Evolutionary conservation across 305 asterid genomes (phyloP).

Genomic region (Fraxinus angustifolia): DNA sequence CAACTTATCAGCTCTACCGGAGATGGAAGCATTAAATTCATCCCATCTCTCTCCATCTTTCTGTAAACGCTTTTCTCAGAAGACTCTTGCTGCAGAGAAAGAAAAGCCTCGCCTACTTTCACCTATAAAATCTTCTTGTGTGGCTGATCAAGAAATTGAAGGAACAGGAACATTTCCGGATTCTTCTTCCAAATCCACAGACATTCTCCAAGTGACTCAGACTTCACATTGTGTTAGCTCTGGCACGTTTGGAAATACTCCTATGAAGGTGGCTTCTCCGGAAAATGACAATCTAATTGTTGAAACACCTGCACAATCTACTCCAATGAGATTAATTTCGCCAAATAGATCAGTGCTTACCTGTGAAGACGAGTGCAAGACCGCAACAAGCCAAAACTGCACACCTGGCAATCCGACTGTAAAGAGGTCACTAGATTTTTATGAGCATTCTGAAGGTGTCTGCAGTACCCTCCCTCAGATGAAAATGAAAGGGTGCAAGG

Average conservation of each 20-base stretch:
- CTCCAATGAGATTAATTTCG: constrained; percentile 60
- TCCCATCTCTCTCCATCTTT: constrained; percentile 61
- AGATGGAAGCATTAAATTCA: constrained; percentile 34
- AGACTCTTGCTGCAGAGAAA: constrained; percentile 27
- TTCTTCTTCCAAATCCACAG: constrained; percentile 29
- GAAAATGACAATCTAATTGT: constrained; percentile 34
- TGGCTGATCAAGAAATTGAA: constrained; percentile 31
- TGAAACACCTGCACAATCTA: constrained; percentile 63
- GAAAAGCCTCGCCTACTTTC: constrained; percentile 38
- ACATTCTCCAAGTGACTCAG: constrained; percentile 15
- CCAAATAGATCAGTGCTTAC: constrained; percentile 55
- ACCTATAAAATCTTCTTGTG: constrained; percentile 30
- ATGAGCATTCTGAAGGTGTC: constrained; percentile 18
- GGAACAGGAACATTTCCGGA: constrained; percentile 22
- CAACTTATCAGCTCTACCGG: constrained; percentile 30
- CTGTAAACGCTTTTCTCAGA: constrained; percentile 36
- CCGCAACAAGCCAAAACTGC: constrained; percentile 34
- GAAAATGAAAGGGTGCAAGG: constrained; percentile 15
- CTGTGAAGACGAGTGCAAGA: constrained; percentile 56
- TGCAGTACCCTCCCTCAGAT: constrained; percentile 5
- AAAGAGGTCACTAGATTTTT: constrained; percentile 65
- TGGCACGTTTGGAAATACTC: constrained; percentile 44
- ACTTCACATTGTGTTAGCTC: constrained; percentile 18
- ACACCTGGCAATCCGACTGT: constrained; percentile 45
- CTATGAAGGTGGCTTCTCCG: constrained; percentile 41